Conservation (phyloP, 1,284 basidiomycete species). For the Gastroboletus turbinatus region DNA sequence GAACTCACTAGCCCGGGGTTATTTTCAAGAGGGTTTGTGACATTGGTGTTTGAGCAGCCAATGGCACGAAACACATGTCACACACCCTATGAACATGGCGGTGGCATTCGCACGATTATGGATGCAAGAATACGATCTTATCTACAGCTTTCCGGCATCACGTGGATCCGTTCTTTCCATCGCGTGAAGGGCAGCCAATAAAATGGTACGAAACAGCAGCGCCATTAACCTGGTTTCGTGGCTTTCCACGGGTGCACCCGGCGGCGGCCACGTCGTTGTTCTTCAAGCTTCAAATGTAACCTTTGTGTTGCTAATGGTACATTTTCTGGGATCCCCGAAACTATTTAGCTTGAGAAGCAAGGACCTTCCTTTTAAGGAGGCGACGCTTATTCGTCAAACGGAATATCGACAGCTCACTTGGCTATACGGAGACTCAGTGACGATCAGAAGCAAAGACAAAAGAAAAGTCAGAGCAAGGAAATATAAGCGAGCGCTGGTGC, state of each 20-base stretch:
- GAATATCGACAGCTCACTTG: background rate
- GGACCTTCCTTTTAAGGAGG: slow-evolving; percentile 1
- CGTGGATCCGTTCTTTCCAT: background rate
- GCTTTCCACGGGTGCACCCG: background rate
- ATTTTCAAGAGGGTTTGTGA: background rate
- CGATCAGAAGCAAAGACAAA: slow-evolving; percentile 20
- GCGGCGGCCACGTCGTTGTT: background rate
- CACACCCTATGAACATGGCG: background rate
- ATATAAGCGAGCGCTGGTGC: background rate
- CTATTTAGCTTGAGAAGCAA: slow-evolving; percentile 2
- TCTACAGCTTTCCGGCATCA: background rate
- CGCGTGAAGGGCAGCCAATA: background rate
- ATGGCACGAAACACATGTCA: background rate
- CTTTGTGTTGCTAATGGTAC: background rate
- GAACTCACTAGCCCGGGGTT: background rate
- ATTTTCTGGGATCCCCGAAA: background rate
- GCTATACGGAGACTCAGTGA: slow-evolving; percentile 3
- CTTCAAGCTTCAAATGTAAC: background rate
- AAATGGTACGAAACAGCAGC: background rate
- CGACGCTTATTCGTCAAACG: slow-evolving; percentile 19
- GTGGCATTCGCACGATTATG: background rate
- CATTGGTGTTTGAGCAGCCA: background rate
- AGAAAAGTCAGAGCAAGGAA: background rate
- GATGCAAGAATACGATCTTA: background rate
- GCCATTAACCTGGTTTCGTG: background rate